Base-by-base conservation (phyloP, 495 filamentous ascomycete genomes). In the Annulohypoxylon stygium region DNA sequence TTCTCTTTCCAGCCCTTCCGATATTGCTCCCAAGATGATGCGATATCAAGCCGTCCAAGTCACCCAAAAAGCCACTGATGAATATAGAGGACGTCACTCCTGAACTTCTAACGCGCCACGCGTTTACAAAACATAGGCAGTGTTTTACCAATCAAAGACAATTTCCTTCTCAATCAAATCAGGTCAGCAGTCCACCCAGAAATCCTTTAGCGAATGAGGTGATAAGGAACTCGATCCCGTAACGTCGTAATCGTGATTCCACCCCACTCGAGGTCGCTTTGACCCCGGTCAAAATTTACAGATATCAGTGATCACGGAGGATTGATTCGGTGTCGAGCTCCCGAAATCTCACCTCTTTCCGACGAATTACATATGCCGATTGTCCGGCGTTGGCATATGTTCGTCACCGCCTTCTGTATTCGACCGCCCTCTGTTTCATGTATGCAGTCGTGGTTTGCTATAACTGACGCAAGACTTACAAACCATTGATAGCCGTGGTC, bases 401-500 rank as follows among this genome's bases (percentile, higher is more conserved):
- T 62, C 51, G 59, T 67, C 68, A 75, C 72, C 72, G 64, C 72
- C 60, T 71, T 54, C 50, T 63, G 48, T 71, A 20, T 53, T 14
- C 12, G 33, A 51, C 36, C 16, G 34, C 64, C 67, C 61, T 18
- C n/a, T 74, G 67, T 70, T 54, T 65, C 67, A 68, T 60, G 20
- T 62, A 54, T 65, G 45, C 45, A 26, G 45, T 67, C 50, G 34
- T 55, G 20, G 67, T 75, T 70, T 70, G 67, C 67, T 63, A 68
- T 43, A 50, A 41, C 25, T 67, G 59, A 75, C 64, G 63, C 72
- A 75, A 68, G 26, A 64, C 67, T 58, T 62, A 37, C 37, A 41
- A 43, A 43, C 37, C 20, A 43, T 45, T 62, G 53, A 43, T 25
- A 39, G 25, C 45, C 48, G n/a, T 62, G 37, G 43, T 30, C 30